These are phyloP conservation scores for Lathyrus tuberosus DNA, from an alignment of 306 rosid species.

Conservation along the genomic window DNA sequence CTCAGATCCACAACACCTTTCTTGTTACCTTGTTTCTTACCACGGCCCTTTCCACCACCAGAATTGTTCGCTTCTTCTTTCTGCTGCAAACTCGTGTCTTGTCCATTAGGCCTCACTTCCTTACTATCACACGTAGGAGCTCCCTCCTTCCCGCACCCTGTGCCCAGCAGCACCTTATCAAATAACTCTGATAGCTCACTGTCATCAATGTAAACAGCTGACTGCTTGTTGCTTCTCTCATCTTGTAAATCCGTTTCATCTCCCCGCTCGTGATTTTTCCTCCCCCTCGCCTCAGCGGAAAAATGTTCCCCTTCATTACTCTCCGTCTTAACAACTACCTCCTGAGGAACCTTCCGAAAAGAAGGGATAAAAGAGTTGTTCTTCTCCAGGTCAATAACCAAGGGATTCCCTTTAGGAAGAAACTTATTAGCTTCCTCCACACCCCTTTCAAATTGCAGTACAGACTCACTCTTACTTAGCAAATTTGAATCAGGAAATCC, in stretches of 20 bases:
- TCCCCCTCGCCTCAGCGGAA: conserved; percentile 42
- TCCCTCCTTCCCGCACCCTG: conserved; percentile 14
- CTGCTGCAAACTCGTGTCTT: conserved; percentile 33
- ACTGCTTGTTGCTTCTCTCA: conserved; percentile 60
- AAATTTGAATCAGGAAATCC: conserved; percentile 38
- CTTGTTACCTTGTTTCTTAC: conserved; percentile 48
- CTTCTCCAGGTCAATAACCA: conserved; percentile 45
- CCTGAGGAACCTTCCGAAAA: conserved; percentile 31
- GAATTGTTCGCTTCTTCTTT: conserved; percentile 45
- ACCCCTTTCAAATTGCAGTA: conserved; percentile 71
- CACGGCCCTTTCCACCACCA: conserved; percentile 41
- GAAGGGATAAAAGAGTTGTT: conserved; percentile 22
- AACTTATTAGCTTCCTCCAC: conserved; percentile 86
- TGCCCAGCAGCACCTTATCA: conserved; percentile 51
- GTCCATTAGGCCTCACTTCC: conserved; percentile 28
- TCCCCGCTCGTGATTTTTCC: conserved; percentile 50
- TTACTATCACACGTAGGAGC: conserved; percentile 7
- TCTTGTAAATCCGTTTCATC: conserved; percentile 38
- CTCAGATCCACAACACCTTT: conserved; percentile 60
- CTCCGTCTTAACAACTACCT: conserved; percentile 39
- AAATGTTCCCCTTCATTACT: conserved; percentile 43
- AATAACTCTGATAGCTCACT: conserved; percentile 52
- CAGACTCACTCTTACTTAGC: conserved; percentile 52
- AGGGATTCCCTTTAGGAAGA: conserved; percentile 60
- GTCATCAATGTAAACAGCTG: conserved; percentile 48